Evolutionary conservation across 1,284 basidiomycete genomes (phyloP), one percentile per base, ranked within the genome.

Genomic region (Trichosporon sp.): DNA sequence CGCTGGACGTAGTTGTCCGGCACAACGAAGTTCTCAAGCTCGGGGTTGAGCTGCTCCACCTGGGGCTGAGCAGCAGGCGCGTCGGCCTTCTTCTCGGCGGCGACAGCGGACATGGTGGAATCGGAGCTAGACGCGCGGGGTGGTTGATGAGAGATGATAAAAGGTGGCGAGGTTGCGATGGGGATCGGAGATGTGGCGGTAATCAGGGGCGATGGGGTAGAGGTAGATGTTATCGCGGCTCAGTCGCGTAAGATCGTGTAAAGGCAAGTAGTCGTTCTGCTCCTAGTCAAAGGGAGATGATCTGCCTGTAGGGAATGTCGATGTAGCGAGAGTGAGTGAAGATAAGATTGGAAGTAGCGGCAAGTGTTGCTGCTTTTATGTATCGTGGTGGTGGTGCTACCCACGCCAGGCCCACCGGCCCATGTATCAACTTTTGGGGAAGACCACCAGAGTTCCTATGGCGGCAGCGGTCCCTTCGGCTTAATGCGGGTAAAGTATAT

Each of bases 1-100:
- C 90, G 86, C 60, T 87, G 84, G 74, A 96, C 91, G 75, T 94
- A 95, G 84, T 94, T 94, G 82, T 93, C 91, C 36, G 89, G 89
- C 68, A 91, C 87, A 80, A 90, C 81, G 27, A 68, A 68, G 59
- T 56, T 37, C n/a, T 61, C 56, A 16, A 44, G 34, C 52, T 68
- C 67, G 59, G 67, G 67, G 62, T 68, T 62, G 25, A 54, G 49
- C 49, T n/a, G n/a, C n/a, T 54, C 49, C 25, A n/a, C 31, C 25
- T n/a, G n/a, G n/a, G n/a, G n/a, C n/a, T 54, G 25, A 16, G 27
- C 49, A 27, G 25, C 27, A 27, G 49, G 27, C 19, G 21, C 25
- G 16, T 25, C 27, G 14, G 49, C 49, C 49, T 54, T 54, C 49
- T 54, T 54, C 25, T 54, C 49, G 21, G 27, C 49, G 49, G 49